Conservation (phyloP, 2,329 filamentous ascomycete species). For the Xylariaceae sp. region DNA sequence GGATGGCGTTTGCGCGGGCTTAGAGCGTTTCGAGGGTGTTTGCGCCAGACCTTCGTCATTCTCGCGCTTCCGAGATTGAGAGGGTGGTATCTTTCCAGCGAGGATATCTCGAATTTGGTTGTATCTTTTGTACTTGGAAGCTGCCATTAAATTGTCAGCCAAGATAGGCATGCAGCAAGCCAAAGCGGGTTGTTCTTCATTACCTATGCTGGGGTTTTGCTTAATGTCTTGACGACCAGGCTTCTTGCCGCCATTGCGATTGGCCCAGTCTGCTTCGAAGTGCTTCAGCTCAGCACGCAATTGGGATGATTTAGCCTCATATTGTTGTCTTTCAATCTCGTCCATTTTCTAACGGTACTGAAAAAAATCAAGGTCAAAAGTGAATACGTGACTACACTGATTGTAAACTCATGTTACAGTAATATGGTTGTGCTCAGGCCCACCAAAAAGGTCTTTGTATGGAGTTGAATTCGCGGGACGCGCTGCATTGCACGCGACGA, state of each 20-base stretch:
- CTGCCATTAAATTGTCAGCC: slow-evolving; percentile 45
- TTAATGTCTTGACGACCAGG: slow-evolving; percentile 79
- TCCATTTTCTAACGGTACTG: slow-evolving; percentile 49
- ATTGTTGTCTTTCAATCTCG: slow-evolving; percentile 48
- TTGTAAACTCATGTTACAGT: too few species aligned
- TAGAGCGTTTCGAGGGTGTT: slow-evolving; percentile 60
- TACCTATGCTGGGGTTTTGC: slow-evolving; percentile 73
- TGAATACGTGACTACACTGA: too few species aligned
- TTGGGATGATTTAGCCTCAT: slow-evolving; percentile 56
- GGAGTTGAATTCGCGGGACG: too few species aligned
- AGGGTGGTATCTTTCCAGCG: slow-evolving; percentile 55
- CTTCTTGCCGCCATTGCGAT: slow-evolving; percentile 68
- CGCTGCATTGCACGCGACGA: too few species aligned
- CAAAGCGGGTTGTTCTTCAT: slow-evolving; percentile 28
- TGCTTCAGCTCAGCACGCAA: slow-evolving; percentile 74
- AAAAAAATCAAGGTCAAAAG: too few species aligned
- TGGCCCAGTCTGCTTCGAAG: slow-evolving; percentile 75
- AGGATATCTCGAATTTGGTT: slow-evolving; percentile 67
- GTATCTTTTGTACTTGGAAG: slow-evolving; percentile 78
- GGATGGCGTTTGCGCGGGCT: slow-evolving; percentile 54
- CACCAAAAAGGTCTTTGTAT: too few species aligned
- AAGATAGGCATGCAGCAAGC: background rate
- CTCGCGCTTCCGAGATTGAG: slow-evolving; percentile 51
- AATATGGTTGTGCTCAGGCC: too few species aligned
- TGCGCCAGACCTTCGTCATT: slow-evolving; percentile 44